Evolutionary conservation across 2,329 filamentous ascomycete species (phyloP), one percentile per base, ranked within the genome.

Genomic region (Stenocarpella maydis): DNA sequence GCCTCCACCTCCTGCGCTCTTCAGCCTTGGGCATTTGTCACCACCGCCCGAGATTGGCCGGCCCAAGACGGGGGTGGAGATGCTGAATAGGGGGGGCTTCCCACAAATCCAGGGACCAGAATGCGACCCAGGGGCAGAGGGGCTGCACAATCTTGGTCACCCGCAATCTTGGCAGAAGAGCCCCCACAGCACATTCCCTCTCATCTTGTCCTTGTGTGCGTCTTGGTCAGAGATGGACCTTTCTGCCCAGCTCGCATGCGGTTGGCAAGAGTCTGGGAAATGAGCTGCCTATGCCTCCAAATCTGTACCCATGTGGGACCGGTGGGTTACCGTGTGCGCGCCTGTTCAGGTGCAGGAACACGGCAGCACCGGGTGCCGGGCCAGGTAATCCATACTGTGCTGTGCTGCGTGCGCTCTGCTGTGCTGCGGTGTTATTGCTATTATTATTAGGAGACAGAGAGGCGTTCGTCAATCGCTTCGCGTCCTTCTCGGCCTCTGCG

Each of bases 101-200:
- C 52, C 65, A 67, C 65, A 58, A 58, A 67, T 67, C 52, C 65
- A 67, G 65, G 65, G 65, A 67, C 65, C 64, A 47, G 52, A 49
- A 50, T 49, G 52, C 65, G 65, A 49, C 65, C 65, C 58, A 49
- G 41, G 58, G 65, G 43, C 15, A 4, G 39, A 49, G 41, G 58
- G 65, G 43, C 15, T 5, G 39, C 28, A 66, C 64, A 66, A 55
- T 66, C 64, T 66, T 63, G 58, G 39, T 58, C 64, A 66, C 64
- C 52, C 49, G 41, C 64, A 47, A n/a, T 31, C 50, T 63, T 63
- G 58, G 58, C 58, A 63, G 58, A 49, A 37, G 19, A 54, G 52
- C 52, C 65, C 52, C 65, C 65, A 67, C 65, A 28, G 41, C 41
- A 50, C 65, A 67, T 67, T 49, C 65, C 65, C 65, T 52, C 54